Evolutionary conservation across 768 basidiomycete genomes (phyloP), one percentile per base, ranked within the genome.

Genomic region (Russula vinacea): DNA sequence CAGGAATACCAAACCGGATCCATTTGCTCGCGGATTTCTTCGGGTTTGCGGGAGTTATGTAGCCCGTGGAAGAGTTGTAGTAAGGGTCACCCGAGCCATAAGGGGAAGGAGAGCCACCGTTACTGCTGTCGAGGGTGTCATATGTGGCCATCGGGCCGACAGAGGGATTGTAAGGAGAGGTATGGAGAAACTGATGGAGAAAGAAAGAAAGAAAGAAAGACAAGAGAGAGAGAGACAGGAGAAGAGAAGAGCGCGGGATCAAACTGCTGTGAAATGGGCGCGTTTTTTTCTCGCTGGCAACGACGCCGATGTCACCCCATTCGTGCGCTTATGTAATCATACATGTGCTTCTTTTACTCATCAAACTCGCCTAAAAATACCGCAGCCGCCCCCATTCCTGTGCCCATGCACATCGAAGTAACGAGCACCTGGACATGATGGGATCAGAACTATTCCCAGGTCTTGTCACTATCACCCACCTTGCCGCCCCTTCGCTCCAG

Each of bases 321-420:
- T 26, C 19, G 6, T 1, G 5, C 19, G 29, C 45, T 50, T 17
- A 53, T 8, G 14, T 44, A 19, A 39, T 24, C 10, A 0, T 33
- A 32, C 32, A 19, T 19, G 19, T 22, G 2, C 7, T n/a, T 7
- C 13, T 24, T 24, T 32, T 8, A 55, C 47, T n/a, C n/a, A 14
- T n/a, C n/a, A 14, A 58, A 71, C 40, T 89, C 88, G 56, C 81
- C 77, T 2, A 90, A 74, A 74, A 92, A 91, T 17, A 91, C 78
- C 0, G 78, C 87, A 22, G 89, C 90, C 10, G 91, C 92, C n/a
- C 92, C 92, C 91, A 93, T 93, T n/a, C 92, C 90, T 14, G 87
- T 88, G 19, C 88, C 86, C 8, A 95, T 87, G 71, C 92, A 94
- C 92, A 94, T 94, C 16, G 86, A 86, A 3, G 90, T 93, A n/a